A percentile compares a stretch with the other conserved stretches of the same genome.
These are phyloP conservation scores for Cladochytrium replicatum DNA, from an alignment of 192 early-diverging fungal species.

Conservation along the genomic window DNA sequence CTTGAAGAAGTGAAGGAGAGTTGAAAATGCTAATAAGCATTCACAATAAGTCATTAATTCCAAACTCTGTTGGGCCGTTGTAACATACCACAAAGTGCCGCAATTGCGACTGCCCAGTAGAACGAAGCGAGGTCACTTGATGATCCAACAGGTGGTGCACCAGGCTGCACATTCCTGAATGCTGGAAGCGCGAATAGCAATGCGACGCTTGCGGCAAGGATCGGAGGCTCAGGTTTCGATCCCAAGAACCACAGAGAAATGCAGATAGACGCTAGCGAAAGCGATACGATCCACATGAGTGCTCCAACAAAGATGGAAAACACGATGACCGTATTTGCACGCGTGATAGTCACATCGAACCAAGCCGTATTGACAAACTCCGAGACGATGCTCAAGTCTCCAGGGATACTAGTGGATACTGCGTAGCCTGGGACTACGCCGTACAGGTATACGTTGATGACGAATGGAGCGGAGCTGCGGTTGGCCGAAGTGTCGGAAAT, in stretches of 20 bases:
- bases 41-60: no score
- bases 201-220: constrained; percentile 8
- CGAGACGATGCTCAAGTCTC: no score
- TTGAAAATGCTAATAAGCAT: no score
- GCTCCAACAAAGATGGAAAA: constrained; percentile 15
- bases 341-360: not conserved
- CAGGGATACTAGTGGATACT: no score
- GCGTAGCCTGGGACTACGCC: no score
- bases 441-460: no score
- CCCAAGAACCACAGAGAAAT: constrained; percentile 13
- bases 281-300: constrained; percentile 21
- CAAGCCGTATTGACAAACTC: no score
- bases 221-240: constrained; percentile 22
- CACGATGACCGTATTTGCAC: constrained; percentile 7
- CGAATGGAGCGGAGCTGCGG: no score
- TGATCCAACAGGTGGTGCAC: constrained; percentile 11
- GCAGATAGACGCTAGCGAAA: constrained; percentile 7
- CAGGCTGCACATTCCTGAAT: constrained; percentile 19
- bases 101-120: constrained; percentile 14
- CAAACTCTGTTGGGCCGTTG: no score
- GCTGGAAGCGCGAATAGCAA: constrained; percentile 20
- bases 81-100: no score
- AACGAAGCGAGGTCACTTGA: constrained; percentile 14
- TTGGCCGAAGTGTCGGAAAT: no score
- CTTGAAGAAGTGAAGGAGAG: constrained; percentile 5